Conservation (phyloP, 345 rosid genomes). For the Camelina laxa region DNA sequence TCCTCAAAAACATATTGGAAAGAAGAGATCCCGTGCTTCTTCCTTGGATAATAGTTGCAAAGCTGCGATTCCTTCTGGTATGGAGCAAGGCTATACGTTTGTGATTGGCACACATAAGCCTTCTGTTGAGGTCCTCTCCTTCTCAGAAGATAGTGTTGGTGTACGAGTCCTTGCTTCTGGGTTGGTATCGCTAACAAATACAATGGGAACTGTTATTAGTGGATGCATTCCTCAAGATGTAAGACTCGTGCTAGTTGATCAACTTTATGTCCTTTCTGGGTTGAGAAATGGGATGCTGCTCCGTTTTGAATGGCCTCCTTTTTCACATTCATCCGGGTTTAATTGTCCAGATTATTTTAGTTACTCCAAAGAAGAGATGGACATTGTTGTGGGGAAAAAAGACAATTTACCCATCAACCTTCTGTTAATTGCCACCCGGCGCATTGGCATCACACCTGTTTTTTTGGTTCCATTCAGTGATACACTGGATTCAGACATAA, state of each 20-base stretch:
- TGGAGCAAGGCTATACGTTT: slow-evolving; percentile 66
- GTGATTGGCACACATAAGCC: slow-evolving; percentile 96
- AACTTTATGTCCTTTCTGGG: slow-evolving; percentile 79
- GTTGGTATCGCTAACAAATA: slow-evolving; percentile 62
- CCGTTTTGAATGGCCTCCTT: slow-evolving; percentile 89
- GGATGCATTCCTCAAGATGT: slow-evolving; percentile 97
- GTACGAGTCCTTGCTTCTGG: slow-evolving; percentile 82
- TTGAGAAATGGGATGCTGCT: slow-evolving; percentile 99
- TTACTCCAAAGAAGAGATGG: slow-evolving; percentile 47
- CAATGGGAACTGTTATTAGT: slow-evolving; percentile 72
- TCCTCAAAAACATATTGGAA: slow-evolving; percentile 66
- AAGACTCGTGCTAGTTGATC: slow-evolving; percentile 89
- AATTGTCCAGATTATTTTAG: slow-evolving; percentile 41
- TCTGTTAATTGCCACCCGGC: slow-evolving; percentile 85
- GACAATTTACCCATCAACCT: slow-evolving; percentile 61
- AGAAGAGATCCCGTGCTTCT: slow-evolving; percentile 43
- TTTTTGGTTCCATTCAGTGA: slow-evolving; percentile 88
- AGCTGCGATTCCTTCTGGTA: slow-evolving; percentile 62
- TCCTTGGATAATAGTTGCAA: slow-evolving; percentile 44
- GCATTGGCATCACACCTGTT: slow-evolving; percentile 95
- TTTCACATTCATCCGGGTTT: slow-evolving; percentile 46
- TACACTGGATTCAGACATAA: slow-evolving; percentile 76
- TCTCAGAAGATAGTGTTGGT: slow-evolving; percentile 63
- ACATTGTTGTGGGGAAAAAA: slow-evolving; percentile 36
- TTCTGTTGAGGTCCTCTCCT: slow-evolving; percentile 87